phyloP scores from a whole-genome alignment of 352 stramenopile genomes.

The Blastocystis sp. region DNA sequence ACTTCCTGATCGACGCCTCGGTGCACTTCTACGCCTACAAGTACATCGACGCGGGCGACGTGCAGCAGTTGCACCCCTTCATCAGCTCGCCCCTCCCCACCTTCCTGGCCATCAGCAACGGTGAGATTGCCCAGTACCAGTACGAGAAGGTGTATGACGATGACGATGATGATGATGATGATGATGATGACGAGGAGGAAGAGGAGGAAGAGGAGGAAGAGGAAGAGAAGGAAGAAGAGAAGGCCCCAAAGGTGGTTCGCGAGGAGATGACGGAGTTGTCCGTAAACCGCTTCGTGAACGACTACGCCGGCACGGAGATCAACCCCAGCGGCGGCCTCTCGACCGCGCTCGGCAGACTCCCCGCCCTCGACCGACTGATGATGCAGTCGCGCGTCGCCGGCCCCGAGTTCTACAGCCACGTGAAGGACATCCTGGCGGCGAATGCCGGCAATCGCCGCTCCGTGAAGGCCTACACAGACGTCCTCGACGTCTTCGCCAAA shows the following conservation, averaged over 20 bases:
- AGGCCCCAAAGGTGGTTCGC: neutral
- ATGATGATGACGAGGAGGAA: slow-evolving; percentile 10
- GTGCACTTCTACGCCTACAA: slow-evolving; percentile 10
- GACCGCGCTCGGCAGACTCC: neutral
- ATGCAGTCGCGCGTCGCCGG: neutral
- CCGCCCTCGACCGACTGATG: neutral
- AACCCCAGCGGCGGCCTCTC: neutral
- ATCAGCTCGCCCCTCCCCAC: neutral
- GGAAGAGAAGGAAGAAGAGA: neutral
- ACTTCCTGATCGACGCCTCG: slow-evolving; percentile 21
- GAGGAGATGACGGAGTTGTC: neutral
- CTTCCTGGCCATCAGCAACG: neutral
- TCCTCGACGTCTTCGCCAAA: neutral
- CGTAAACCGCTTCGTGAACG: slow-evolving; percentile 13
- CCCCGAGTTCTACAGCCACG: neutral
- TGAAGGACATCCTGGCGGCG: neutral
- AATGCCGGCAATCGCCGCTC: neutral
- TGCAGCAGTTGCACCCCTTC: neutral
- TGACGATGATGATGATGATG: neutral
- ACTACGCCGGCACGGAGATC: slow-evolving; percentile 3
- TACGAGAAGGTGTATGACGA: slow-evolving; percentile 5
- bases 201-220: slow-evolving; percentile 33
- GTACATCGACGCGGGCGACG: neutral
- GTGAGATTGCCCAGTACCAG: slow-evolving; percentile 18
- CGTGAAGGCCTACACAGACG: neutral